Conservation (phyloP, 75 land plant species). For the Cryptomeria japonica region DNA sequence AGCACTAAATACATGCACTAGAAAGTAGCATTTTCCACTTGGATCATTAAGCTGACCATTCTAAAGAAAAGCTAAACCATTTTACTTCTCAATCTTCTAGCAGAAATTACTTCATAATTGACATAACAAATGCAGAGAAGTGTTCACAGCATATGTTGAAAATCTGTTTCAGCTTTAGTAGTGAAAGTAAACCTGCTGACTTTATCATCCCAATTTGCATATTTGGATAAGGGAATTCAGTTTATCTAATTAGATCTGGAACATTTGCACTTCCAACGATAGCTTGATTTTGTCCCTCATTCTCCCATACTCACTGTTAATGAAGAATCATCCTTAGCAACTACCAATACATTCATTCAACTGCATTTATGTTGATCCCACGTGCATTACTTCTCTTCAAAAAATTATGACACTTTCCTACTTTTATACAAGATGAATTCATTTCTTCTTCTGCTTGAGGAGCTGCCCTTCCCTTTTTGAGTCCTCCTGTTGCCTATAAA, state of each 20-base stretch:
- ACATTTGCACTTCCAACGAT: background rate
- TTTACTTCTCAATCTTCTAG: background rate
- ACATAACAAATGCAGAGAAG: background rate
- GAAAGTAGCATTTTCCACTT: background rate
- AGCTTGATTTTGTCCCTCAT: background rate
- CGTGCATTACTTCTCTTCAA: background rate
- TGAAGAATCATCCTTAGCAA: background rate
- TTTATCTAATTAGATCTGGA: background rate
- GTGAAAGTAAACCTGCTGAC: background rate
- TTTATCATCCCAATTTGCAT: background rate
- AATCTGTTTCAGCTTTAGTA: background rate
- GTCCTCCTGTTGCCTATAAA: background rate
- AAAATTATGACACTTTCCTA: background rate
- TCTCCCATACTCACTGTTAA: background rate
- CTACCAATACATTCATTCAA: background rate
- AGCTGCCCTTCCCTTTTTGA: background rate
- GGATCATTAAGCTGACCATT: background rate
- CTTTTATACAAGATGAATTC: background rate
- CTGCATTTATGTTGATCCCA: background rate
- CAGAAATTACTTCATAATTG: background rate
- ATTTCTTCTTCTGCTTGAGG: background rate
- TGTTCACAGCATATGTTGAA: background rate
- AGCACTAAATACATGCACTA: background rate
- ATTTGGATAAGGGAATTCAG: background rate
- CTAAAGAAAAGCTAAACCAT: background rate